Evolutionary conservation across 1,284 basidiomycete genomes (phyloP).

Genomic region (Ceratobasidium sp.): DNA sequence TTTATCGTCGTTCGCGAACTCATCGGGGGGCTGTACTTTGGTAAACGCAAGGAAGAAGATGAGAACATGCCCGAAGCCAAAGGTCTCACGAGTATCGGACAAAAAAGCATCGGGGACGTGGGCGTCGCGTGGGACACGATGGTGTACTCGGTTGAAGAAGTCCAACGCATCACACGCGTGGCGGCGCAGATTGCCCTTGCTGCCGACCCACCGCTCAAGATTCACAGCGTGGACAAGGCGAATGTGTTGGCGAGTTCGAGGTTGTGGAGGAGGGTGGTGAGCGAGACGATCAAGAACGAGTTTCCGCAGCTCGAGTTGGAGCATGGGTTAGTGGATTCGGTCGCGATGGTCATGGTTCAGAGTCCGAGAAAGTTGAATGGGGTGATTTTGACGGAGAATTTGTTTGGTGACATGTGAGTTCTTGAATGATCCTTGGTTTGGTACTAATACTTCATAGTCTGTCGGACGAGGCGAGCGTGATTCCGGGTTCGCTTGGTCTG

Average conservation of each 20-base stretch:
- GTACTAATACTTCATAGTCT: slow-evolving; percentile 61
- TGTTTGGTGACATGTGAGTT: slow-evolving; percentile 94
- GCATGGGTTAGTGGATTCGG: slow-evolving; percentile 95
- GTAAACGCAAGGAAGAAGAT: slow-evolving; percentile 85
- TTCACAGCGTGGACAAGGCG: slow-evolving; percentile 98
- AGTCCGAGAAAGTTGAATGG: slow-evolving; percentile 96
- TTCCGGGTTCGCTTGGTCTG: slow-evolving; percentile 95
- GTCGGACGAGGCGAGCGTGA: slow-evolving; percentile 95
- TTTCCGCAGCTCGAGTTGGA: slow-evolving; percentile 86
- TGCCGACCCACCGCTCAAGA: slow-evolving; percentile 81
- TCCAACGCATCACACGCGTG: slow-evolving; percentile 94
- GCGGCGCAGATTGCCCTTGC: slow-evolving; percentile 91
- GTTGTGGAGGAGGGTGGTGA: slow-evolving; percentile 92
- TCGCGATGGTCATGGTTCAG: slow-evolving; percentile 94
- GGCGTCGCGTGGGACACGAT: slow-evolving; percentile 88
- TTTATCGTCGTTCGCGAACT: slow-evolving; percentile 96
- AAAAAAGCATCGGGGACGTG: slow-evolving; percentile 54
- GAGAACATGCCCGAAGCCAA: slow-evolving; percentile 49
- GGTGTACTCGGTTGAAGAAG: slow-evolving; percentile 90
- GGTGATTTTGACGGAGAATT: slow-evolving; percentile 91
- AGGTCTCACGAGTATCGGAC: slow-evolving; percentile 8
- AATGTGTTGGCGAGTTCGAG: slow-evolving; percentile 97
- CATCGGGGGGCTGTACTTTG: slow-evolving; percentile 93
- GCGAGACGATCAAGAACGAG: slow-evolving; percentile 80
- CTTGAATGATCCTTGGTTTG: slow-evolving; percentile 1